phyloP scores from a whole-genome alignment of 495 filamentous ascomycete species.

The Extremus antarcticus region DNA sequence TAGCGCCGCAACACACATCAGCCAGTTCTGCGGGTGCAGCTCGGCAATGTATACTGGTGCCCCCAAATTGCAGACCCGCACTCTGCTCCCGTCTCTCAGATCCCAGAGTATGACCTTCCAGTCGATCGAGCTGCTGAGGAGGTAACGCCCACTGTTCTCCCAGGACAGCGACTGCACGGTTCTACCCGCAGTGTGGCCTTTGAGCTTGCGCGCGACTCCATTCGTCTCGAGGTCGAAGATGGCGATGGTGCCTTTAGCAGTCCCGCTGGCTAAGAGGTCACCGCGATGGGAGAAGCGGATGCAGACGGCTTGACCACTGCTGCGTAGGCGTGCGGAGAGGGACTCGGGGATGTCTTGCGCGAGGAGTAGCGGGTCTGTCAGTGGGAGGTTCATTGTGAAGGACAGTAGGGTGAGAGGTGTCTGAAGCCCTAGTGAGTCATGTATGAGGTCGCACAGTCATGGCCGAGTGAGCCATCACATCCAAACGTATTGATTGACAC shows the following conservation, averaged over 20 bases:
- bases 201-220: constrained; percentile 83
- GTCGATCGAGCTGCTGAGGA: constrained; percentile 89
- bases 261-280: constrained; percentile 85
- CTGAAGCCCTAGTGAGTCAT: neutral
- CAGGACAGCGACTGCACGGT: constrained; percentile 48
- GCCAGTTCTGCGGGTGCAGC: constrained; percentile 77
- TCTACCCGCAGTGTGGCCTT: constrained; percentile 58
- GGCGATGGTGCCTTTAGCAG: constrained; percentile 84
- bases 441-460: neutral
- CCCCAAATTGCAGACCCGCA: constrained; percentile 70
- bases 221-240: constrained; percentile 97
- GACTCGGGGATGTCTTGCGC: constrained; percentile 91
- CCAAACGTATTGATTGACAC: neutral
- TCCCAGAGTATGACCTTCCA: constrained; percentile 97
- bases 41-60: constrained; percentile 93
- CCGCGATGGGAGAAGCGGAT: constrained; percentile 89
- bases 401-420: neutral
- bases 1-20: constrained; percentile 73
- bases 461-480: neutral
- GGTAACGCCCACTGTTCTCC: constrained; percentile 81
- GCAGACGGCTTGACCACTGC: constrained; percentile 50
- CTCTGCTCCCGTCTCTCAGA: constrained; percentile 57
- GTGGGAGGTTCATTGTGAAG: constrained; percentile 59
- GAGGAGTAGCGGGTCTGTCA: constrained; percentile 72
- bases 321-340: constrained; percentile 73